Percentiles rank a stretch among this genome's conserved stretches.
Evolutionary conservation across 139 green algal genomes (phyloP).

Genomic region (Spirogloea muscicola): DNA sequence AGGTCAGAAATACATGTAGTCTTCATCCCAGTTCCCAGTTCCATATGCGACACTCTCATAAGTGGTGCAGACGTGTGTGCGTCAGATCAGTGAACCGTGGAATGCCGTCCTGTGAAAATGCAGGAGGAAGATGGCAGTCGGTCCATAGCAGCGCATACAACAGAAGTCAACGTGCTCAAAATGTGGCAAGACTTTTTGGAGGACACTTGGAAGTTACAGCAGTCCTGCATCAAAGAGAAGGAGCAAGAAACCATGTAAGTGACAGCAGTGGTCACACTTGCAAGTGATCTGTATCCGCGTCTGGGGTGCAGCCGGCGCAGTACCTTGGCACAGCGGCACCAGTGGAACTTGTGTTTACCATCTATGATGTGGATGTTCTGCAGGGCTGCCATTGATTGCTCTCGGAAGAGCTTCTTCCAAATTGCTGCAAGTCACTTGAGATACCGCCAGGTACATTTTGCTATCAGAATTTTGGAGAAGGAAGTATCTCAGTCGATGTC

Average conservation of each 20-base stretch:
- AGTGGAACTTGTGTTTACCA: background rate
- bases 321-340: background rate
- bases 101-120: background rate
- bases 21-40: background rate
- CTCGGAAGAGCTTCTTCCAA: background rate
- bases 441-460: no score
- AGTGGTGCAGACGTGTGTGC: background rate
- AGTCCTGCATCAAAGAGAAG: conserved; percentile 3
- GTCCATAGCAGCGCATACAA: conserved; percentile 3
- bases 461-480: no score
- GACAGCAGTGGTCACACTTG: background rate
- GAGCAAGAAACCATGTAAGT: background rate
- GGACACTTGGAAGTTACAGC: conserved; percentile 43
- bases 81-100: background rate
- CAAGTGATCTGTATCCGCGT: background rate
- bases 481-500: no score
- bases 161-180: conserved; percentile 6
- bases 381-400: background rate
- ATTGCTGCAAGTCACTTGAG: no score
- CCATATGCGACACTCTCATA: background rate
- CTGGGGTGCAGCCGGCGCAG: background rate
- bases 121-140: conserved; percentile 31
- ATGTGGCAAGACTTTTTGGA: conserved; percentile 37
- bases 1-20: conserved; percentile 1
- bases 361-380: background rate